A percentile compares a stretch with the other conserved stretches of the same genome.
Conservation (phyloP, 306 rosid genomes). For the Prunus campanulata region DNA sequence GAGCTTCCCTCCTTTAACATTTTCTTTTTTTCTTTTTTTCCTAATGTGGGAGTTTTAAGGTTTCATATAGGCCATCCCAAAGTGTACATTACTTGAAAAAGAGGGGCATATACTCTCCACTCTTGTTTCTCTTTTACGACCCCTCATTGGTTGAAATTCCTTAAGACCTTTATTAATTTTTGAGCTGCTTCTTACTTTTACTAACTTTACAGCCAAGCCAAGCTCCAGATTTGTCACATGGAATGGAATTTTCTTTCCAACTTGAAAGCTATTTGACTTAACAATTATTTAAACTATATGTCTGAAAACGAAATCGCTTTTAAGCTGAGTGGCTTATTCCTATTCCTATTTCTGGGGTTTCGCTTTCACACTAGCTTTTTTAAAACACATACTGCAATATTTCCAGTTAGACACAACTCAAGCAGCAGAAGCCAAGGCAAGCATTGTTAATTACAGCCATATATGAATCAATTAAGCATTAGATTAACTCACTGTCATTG, state of each 20-base stretch:
- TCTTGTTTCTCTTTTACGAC: conserved; percentile 14
- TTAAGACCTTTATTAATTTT: neutral
- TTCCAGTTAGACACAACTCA: neutral
- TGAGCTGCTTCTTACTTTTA: conserved; percentile 2
- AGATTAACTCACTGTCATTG: too few species aligned
- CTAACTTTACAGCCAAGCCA: conserved; percentile 49
- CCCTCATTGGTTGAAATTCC: conserved; percentile 36
- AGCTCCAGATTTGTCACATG: conserved; percentile 33
- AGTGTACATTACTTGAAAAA: neutral
- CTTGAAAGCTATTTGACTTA: conserved; percentile 38
- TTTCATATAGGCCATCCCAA: conserved; percentile 19
- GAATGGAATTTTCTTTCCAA: conserved; percentile 20
- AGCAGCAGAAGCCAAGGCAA: neutral
- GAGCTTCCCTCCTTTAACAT: conserved; percentile 25
- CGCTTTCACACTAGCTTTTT: conserved; percentile 24
- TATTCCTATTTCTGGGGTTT: conserved; percentile 14
- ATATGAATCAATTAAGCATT: too few species aligned
- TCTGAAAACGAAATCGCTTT: conserved; percentile 17
- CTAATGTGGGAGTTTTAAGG: conserved; percentile 60
- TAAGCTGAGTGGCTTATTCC: conserved; percentile 12
- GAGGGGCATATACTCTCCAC: conserved; percentile 18
- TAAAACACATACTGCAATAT: neutral
- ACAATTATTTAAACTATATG: conserved; percentile 19
- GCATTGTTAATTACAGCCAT: neutral
- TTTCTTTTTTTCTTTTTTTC: conserved; percentile 11